Evolutionary conservation across 441 rosid genomes (phyloP), one percentile per base, ranked within the genome.

Genomic region (Flueggea neowawraea): DNA sequence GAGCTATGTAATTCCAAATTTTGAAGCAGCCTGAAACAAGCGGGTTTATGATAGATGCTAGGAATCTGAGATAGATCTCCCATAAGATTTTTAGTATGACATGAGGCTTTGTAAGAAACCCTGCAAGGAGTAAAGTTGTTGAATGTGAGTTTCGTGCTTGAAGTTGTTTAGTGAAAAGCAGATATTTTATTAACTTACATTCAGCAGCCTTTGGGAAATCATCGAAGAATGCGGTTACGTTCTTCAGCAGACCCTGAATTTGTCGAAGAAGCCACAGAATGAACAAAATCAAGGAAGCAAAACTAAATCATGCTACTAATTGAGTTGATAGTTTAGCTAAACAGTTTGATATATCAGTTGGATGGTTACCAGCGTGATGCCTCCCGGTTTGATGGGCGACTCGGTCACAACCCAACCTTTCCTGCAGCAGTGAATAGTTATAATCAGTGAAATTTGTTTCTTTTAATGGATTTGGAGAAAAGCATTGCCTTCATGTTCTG

Each of bases 331-430:
- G 50, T 5, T 15, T 6, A 51, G 36, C 44, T 54, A 17, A 31
- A 9, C 33, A 16, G 8, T 16, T 14, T 32, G 28, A 16, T 6
- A 4, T 0, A 12, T 12, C 15, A 5, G 28, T 22, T 22, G 28
- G 28, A 22, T 54, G 31, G 56, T 79, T 73, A 84, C 98, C 93
- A 92, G 75, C 58, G 69, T 82, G 6, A 81, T 54, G 66, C 84
- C 79, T 68, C 96, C 95, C 17, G 88, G 90, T 78, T 91, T 92
- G 72, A 89, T 72, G 6, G 95, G 95, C 43, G 96, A 87, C 66
- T 89, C 93, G 3, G 72, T 81, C 49, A 89, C 65, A 60, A 84
- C 69, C 55, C 48, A 73, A n/a, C 88, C 96, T 55, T 78, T 87
- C 85, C 96, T 92, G 83, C 80, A 72, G 8, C 15, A 41, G 31